Evolutionary conservation across 2,329 filamentous ascomycete species (phyloP), one percentile per base, ranked within the genome.

Genomic region (Boeremia exigua): DNA sequence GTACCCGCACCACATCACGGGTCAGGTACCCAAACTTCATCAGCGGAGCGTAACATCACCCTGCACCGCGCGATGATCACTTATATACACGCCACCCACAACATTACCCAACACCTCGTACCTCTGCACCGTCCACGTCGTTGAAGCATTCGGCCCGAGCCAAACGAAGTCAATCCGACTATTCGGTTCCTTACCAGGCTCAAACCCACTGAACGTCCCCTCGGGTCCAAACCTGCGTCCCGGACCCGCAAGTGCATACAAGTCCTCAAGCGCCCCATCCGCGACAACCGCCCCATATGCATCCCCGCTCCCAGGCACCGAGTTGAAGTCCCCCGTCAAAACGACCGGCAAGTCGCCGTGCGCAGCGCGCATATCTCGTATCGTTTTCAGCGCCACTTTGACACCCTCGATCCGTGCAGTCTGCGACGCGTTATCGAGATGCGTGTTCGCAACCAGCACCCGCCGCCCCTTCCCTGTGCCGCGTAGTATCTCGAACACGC

Each of bases 291-390:
- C 75, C 64, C 74, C 66, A 72, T 90, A 90, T 0, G 87, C 87
- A 33, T 80, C 80, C 40, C 84, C 82, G 1, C n/a, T 37, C 1
- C 77, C 76, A 0, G 84, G 82, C 43, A 80, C 75, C 62, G 85
- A 88, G 70, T 91, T 91, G 71, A 91, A 87, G 67, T 91, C 88
- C 4, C 88, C 88, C 0, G 83, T 83, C 12, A 90, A 77, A 42
- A 88, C 79, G 3, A 88, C 78, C 0, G 78, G 80, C 4, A 78
- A 69, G 7, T 28, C 19, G 2, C 53, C 38, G 6, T 36, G 47
- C 27, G 23, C 29, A 2, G 36, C 29, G 6, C 30, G 81, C 29
- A 33, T 46, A 14, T 66, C 51, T 4, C 48, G 77, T 25, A 84
- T 79, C 25, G 74, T 64, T 53, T 70, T 61, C 7, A 88, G 73